Percentiles rank a stretch among this genome's conserved stretches.
Evolutionary conservation across 495 filamentous ascomycete species (phyloP).

Genomic region (Corynascus novoguineensis): DNA sequence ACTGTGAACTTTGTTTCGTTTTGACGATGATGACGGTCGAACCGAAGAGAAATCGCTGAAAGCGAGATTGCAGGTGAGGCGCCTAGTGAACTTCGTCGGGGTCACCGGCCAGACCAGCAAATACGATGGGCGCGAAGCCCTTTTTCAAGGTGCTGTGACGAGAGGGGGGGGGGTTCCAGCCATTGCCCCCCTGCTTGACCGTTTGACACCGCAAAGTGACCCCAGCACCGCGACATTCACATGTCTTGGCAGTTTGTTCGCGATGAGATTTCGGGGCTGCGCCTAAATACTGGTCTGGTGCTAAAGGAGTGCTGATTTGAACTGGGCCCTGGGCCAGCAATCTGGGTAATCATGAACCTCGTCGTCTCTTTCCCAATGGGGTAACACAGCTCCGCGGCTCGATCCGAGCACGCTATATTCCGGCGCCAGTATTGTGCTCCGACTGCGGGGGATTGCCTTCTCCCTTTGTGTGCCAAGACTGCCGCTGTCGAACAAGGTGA

Average conservation of each 20-base stretch:
- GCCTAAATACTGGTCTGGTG: slow-evolving; percentile 13
- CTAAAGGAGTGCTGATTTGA: neutral
- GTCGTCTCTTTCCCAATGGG: neutral
- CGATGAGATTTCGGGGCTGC: neutral
- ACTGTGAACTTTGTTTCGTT: no score
- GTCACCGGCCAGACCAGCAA: no score
- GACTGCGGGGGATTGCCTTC: neutral
- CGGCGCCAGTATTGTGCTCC: slow-evolving; percentile 13
- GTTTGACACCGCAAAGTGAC: neutral
- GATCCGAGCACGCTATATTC: slow-evolving; percentile 11
- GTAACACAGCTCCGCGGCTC: neutral
- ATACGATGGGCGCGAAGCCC: no score
- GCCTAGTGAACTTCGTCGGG: no score
- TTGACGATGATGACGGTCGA: neutral
- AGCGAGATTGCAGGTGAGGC: no score
- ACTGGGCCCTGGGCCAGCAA: slow-evolving; percentile 2
- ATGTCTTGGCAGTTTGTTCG: slow-evolving; percentile 1
- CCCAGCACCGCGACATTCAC: neutral
- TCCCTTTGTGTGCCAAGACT: neutral
- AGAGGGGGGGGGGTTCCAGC: no score
- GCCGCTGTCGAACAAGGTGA: neutral
- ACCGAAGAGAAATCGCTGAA: no score
- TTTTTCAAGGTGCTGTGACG: neutral
- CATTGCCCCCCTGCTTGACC: neutral
- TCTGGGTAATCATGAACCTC: slow-evolving; percentile 13